Base-by-base conservation (phyloP, 2,329 filamentous ascomycete species). In the Pseudogymnoascus sp. region DNA sequence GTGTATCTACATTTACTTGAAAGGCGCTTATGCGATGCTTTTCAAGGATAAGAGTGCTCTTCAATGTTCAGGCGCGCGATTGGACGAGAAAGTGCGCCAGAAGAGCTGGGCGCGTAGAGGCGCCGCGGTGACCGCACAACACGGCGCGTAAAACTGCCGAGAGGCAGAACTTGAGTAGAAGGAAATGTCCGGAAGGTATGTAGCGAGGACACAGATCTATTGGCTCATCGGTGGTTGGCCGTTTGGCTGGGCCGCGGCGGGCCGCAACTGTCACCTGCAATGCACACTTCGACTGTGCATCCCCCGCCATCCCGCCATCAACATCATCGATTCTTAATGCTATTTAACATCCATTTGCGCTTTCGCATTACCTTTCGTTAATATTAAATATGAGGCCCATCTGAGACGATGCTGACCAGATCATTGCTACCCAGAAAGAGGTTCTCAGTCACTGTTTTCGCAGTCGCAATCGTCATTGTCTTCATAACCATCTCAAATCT, bases 361-460 rank as follows among this genome's bases (percentile, higher is more conserved):
- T 29, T 11, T 60, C 62, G n/a, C 56, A 21, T 38, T 23, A 21
- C 17, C 56, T 50, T 15, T 59, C 42, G 4, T 62, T 33, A 17
- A 42, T 56, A 46, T 11, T 31, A 31, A 26, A 44, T 33, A 17
- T 64, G 59, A 62, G 19, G 59, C 6, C 0, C 62, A 62, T 64
- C 59, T 53, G 19, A 61, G 62, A 64, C 46, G 17, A 64, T 64
- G 63, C 63, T 62, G 11, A 64, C 42, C 33, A 40, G 63, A 64
- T 62, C 63, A 62, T 64, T 7, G 63, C 40, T 61, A 40, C 59
- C 63, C 44, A 62, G 63, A 62, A 64, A 64, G 42, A 64, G 63
- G 40, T 1, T 64, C 1, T 42, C 7, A 9, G 59, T 64, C 59
- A 46, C n/a, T 4, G 11, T 19, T 1, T 5, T 56, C n/a, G 50